Base-by-base conservation (phyloP, 2,329 filamentous ascomycete genomes). In the Hymenotorrendiella dingleyae region DNA sequence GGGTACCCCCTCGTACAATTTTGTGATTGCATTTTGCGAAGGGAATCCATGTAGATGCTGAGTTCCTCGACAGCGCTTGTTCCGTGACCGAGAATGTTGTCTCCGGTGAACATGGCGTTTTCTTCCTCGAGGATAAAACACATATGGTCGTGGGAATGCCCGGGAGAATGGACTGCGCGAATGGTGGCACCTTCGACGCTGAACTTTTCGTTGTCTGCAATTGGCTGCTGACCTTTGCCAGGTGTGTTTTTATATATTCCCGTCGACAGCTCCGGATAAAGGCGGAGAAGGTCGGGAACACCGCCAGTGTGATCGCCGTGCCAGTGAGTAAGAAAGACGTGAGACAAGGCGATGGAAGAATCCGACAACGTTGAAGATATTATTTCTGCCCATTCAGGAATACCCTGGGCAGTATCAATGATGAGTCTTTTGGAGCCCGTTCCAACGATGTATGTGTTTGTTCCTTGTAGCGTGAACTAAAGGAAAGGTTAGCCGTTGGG, bases 371-470 rank as follows among this genome's bases (percentile, higher is more conserved):
- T 63, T 2, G 46, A 46, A 1, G 48, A 32, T 11, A 74, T 54
- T 5, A 66, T 35, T 0, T 71, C 63, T 28, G 77, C 70, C 90
- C 90, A 97, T 28, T 74, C 72, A 2, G 44, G 43, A 3, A 74
- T 74, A 35, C 91, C 91, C 64, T 94, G 82, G 39, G 84, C 90
- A 0, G 89, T 94, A 65, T 97, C 91, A 58, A 97, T 80, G 19
- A 97, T 76, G 44, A 96, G 72, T 11, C 90, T 80, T 8, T 67
- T 67, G 3, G 69, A 60, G 3, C 89, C 89, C 6, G 74, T 79
- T 46, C 91, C 91, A 44, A 97, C 58, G 21, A 97, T 76, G 63
- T 96, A 96, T 29, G 91, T 96, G 63, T 96, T 96, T 54, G 91
- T 95, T 52, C 88, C 82, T 16, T 37, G 35, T 3, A 37, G 35